Evolutionary conservation across 2,329 filamentous ascomycete genomes (phyloP), one percentile per base, ranked within the genome.

Genomic region (Claviceps spartinae): DNA sequence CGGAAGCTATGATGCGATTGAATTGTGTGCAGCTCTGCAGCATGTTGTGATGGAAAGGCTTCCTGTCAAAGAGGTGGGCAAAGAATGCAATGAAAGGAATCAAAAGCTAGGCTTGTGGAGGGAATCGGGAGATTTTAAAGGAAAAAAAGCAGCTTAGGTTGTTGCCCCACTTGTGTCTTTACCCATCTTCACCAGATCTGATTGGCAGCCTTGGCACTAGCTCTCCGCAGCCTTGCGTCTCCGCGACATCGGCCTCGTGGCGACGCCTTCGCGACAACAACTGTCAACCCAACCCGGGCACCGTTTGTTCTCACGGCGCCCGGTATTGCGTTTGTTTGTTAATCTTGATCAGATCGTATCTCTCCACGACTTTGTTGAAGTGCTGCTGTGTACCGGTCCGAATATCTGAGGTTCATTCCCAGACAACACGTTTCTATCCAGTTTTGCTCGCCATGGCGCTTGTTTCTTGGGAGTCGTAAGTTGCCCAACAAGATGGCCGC

Each of bases 401-500:
- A 34, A 11, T 3, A 11, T 11, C 30, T 34, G 30, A 34, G 30
- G 30, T 40, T 40, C 16, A 16, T 40, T 18, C 8, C 38, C 38
- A 40, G n/a, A 40, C 38, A n/a, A n/a, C n/a, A 43, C 41, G 9
- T 24, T n/a, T 8, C 38, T 8, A 22, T 13, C 14, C 41, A 16
- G n/a, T 18, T 34, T 38, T n/a, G 45, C 18, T 46, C 56, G 50
- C 26, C 42, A 47, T 47, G 45, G n/a, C n/a, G 53, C 49, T 51
- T 26, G 50, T 56, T 48, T 43, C 56, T 16, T 58, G 56, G 57
- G 56, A 58, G 47, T 37, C 46, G 52, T 54, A 49, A 37, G 49
- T 47, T 7, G 16, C 24, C 30, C 40, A 16, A 8, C 9, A 16
- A 5, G 14, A 8, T 30, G 11, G 4, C 6, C 30, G 5, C 11